phyloP scores from a whole-genome alignment of 2,329 filamentous ascomycete species.

The Penicillium hordei region DNA sequence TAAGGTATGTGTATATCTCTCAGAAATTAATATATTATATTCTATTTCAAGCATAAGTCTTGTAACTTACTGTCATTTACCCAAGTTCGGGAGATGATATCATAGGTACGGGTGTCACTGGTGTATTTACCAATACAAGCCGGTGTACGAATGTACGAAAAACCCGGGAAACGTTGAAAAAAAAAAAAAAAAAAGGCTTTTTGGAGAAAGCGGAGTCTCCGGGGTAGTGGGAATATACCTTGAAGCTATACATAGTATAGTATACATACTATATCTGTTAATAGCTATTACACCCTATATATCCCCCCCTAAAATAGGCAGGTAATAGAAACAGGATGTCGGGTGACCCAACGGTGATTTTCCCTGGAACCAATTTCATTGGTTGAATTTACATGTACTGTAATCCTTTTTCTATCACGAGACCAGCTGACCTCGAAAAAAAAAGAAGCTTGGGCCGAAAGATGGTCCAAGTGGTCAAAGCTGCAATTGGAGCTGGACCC shows the following conservation, averaged over 20 bases:
- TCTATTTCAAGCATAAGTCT: background rate
- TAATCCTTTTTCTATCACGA: conserved; percentile 17
- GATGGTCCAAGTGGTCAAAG: conserved; percentile 12
- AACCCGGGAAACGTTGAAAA: background rate
- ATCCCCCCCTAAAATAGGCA: background rate
- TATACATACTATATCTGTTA: background rate
- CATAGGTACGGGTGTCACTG: conserved; percentile 4
- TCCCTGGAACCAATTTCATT: conserved; percentile 33
- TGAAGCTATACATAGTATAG: conserved; percentile 5
- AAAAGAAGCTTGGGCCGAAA: conserved; percentile 23
- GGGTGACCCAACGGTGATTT: conserved; percentile 44
- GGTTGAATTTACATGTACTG: conserved; percentile 10
- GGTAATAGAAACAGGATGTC: conserved; percentile 23
- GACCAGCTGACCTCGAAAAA: conserved; percentile 25
- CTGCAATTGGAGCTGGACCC: conserved; percentile 12
- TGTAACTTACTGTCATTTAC: conserved; percentile 7
- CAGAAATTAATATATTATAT: background rate
- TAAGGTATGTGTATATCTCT: background rate
- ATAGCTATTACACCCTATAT: background rate
- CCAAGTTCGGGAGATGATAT: conserved; percentile 12
- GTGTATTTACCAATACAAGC: conserved; percentile 4
- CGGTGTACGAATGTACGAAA: background rate
- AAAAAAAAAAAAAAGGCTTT: background rate
- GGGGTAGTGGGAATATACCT: conserved; percentile 2
- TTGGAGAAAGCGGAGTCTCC: conserved; percentile 12